Evolutionary conservation across 23 red algal genomes (phyloP).

Genomic region (Cyanidiococcus yangmingshanensis): DNA sequence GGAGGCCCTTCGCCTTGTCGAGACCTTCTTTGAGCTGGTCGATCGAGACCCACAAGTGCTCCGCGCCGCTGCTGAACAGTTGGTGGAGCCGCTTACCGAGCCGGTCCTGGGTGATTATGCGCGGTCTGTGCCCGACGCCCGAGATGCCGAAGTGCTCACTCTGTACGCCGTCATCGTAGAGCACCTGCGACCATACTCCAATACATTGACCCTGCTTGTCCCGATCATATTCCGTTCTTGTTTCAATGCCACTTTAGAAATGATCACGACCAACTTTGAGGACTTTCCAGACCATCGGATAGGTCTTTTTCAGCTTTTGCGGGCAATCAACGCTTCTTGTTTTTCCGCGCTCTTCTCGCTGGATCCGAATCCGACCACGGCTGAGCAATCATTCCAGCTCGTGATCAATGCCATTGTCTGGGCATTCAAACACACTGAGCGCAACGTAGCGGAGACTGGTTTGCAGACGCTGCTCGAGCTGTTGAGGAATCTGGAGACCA

Average conservation of each 20-base stretch:
- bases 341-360: constrained; percentile 78
- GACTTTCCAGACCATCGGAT: constrained; percentile 91
- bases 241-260: constrained; percentile 66
- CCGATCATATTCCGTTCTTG: constrained; percentile 65
- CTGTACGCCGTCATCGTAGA: constrained; percentile 62
- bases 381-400: constrained; percentile 75
- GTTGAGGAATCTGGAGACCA: constrained; percentile 60
- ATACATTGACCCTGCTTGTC: constrained; percentile 30
- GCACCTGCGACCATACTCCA: constrained; percentile 42
- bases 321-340: constrained; percentile 64
- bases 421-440: constrained; percentile 96
- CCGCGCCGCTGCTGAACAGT: background rate
- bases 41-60: constrained; percentile 12
- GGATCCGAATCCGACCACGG: constrained; percentile 56
- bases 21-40: constrained; percentile 72
- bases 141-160: constrained; percentile 77
- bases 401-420: constrained; percentile 95
- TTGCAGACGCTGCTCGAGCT: constrained; percentile 77
- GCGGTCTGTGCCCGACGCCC: constrained; percentile 59
- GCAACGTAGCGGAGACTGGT: constrained; percentile 94
- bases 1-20: constrained; percentile 61
- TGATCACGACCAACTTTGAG: constrained; percentile 99
- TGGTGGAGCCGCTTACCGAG: constrained; percentile 72
- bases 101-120: constrained; percentile 73
- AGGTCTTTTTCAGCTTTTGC: constrained; percentile 76